Evolutionary conservation across 1,139 yeast species (phyloP).

Genomic region (Debaryomycetaceae sp.): DNA sequence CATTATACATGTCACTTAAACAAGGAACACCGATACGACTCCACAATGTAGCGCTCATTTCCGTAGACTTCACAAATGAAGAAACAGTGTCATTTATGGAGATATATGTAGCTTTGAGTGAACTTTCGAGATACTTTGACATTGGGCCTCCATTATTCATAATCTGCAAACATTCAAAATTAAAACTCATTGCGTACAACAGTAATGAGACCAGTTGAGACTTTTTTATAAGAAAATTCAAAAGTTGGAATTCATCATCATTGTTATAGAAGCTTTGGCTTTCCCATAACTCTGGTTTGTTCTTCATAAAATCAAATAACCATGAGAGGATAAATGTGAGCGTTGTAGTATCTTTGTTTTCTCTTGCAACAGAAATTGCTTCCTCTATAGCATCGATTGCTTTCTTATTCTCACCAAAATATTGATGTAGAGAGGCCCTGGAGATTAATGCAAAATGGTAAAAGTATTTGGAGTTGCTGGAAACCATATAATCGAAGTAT

Average conservation of each 20-base stretch:
- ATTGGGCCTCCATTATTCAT: constrained; percentile 51
- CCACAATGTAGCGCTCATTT: constrained; percentile 50
- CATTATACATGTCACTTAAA: constrained; percentile 44
- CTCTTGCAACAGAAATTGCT: constrained; percentile 85
- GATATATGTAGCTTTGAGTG: constrained; percentile 52
- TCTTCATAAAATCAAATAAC: constrained; percentile 69
- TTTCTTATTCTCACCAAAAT: constrained; percentile 69
- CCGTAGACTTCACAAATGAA: constrained; percentile 46
- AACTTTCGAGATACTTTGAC: constrained; percentile 46
- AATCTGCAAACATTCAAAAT: constrained; percentile 54
- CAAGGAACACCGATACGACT: constrained; percentile 45
- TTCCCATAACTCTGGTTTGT: constrained; percentile 58
- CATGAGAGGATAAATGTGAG: constrained; percentile 76
- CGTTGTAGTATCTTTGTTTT: constrained; percentile 72
- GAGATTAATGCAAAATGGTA: constrained; percentile 83
- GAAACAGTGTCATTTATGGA: constrained; percentile 40
- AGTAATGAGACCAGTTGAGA: constrained; percentile 51
- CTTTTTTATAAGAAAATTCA: constrained; percentile 59
- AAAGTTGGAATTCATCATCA: constrained; percentile 53
- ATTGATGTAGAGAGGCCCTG: constrained; percentile 73
- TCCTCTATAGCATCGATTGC: constrained; percentile 83
- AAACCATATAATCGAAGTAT: constrained; percentile 83
- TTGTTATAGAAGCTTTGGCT: constrained; percentile 38
- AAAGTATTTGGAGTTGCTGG: constrained; percentile 59
- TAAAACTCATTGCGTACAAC: constrained; percentile 57